Evolutionary conservation across 805 yeast species (phyloP).

Genomic region (Kluyveromyces wickerhamii): DNA sequence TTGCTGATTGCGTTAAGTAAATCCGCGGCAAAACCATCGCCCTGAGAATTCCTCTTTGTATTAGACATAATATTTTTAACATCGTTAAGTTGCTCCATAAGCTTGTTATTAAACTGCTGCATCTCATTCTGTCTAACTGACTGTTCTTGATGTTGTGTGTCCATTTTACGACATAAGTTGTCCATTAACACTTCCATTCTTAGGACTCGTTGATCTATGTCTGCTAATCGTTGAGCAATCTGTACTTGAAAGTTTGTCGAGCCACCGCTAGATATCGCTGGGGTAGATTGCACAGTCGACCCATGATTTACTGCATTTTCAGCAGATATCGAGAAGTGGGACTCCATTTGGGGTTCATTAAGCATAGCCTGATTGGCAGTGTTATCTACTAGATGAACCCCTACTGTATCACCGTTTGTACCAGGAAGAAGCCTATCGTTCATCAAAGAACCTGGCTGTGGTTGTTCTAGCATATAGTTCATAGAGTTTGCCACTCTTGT

Average conservation of each 20-base stretch:
- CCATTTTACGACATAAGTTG: slow-evolving; percentile 18
- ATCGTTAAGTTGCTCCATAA: background rate
- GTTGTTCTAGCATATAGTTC: slow-evolving; percentile 3
- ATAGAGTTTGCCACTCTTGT: background rate
- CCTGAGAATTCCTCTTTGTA: background rate
- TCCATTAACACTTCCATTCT: slow-evolving; percentile 27
- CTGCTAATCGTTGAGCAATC: slow-evolving; percentile 4
- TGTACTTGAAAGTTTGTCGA: slow-evolving; percentile 6
- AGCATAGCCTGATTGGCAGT: background rate
- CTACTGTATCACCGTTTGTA: background rate
- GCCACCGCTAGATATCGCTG: slow-evolving; percentile 3
- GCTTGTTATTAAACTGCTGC: slow-evolving; percentile 1
- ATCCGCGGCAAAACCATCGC: slow-evolving; percentile 19
- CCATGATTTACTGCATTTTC: background rate
- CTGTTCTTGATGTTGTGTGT: slow-evolving; percentile 2
- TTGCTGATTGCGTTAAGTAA: slow-evolving; percentile 25
- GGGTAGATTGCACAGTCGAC: slow-evolving; percentile 1
- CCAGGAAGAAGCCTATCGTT: background rate
- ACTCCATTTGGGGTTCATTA: slow-evolving; percentile 1
- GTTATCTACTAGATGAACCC: background rate
- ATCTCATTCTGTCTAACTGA: slow-evolving; percentile 8
- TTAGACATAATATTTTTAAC: background rate
- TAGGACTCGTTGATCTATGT: slow-evolving; percentile 11
- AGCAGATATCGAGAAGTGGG: background rate
- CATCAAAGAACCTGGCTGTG: background rate